Conservation (phyloP, 1,284 basidiomycete genomes). For the Xanthoconium separans region DNA sequence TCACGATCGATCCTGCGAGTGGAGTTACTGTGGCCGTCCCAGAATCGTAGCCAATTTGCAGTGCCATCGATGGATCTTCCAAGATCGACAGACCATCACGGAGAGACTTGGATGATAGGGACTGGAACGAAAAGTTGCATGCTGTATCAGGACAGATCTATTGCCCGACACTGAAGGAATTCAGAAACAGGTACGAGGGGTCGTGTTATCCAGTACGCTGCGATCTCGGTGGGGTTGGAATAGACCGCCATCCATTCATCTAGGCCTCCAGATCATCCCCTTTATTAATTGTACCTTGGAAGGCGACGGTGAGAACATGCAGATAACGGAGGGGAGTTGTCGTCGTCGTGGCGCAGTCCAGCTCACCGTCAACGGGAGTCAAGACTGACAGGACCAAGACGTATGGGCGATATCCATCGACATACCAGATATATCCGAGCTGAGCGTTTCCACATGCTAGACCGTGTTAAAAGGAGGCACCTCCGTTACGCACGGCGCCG, state of each 20-base stretch:
- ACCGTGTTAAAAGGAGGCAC: not conserved
- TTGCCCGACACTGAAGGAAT: not conserved
- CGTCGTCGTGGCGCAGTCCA: not conserved
- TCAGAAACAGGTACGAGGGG: conserved; percentile 5
- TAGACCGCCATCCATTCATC: not conserved
- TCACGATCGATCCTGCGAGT: conserved; percentile 6
- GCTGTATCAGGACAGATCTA: conserved; percentile 13
- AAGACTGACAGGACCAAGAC: conserved; percentile 3
- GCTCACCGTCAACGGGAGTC: not conserved
- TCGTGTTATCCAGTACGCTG: conserved; percentile 1
- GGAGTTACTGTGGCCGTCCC: not conserved
- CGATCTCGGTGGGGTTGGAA: not conserved
- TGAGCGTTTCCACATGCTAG: not conserved
- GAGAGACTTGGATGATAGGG: not conserved
- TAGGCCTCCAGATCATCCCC: not conserved
- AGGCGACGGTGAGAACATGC: not conserved
- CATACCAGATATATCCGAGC: not conserved
- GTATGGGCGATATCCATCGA: not conserved
- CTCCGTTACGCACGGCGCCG: conserved; percentile 12
- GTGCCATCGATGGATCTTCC: not conserved
- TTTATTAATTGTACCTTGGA: not conserved
- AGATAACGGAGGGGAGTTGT: not conserved
- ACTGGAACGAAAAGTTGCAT: not conserved
- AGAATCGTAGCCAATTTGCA: conserved; percentile 1
- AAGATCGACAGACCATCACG: not conserved